Conservation (phyloP, 1,284 basidiomycete genomes). For the Ganoderma sinense region DNA sequence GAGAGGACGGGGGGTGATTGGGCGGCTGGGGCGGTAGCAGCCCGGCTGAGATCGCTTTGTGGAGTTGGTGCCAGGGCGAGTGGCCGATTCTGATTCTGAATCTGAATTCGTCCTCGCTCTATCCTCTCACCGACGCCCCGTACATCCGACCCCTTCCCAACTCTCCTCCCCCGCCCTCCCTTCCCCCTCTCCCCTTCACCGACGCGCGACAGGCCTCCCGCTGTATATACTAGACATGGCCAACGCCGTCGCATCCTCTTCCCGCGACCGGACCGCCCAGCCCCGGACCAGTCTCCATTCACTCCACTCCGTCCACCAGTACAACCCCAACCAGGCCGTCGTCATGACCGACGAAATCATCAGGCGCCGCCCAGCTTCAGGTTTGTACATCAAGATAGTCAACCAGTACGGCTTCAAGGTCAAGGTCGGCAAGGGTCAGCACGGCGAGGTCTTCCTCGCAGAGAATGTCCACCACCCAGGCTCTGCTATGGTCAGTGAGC, state of each 20-base stretch:
- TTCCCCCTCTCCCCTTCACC: conserved; percentile 10
- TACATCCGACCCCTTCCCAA: conserved; percentile 9
- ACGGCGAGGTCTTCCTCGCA: conserved; percentile 82
- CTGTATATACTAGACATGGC: conserved; percentile 35
- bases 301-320: conserved; percentile 26
- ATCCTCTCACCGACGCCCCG: conserved; percentile 10
- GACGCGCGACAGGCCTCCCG: conserved; percentile 18
- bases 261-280: conserved; percentile 26
- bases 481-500: conserved; percentile 47
- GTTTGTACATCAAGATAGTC: conserved; percentile 55
- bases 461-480: conserved; percentile 57
- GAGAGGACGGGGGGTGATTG: conserved; percentile 23
- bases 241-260: conserved; percentile 30
- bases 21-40: conserved; percentile 8
- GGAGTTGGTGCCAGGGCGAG: conserved; percentile 8
- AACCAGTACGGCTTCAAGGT: conserved; percentile 82
- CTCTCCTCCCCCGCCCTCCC: conserved; percentile 8
- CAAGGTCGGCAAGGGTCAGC: conserved; percentile 82
- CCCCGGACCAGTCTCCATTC: conserved; percentile 29
- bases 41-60: conserved; percentile 15
- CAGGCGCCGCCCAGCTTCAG: conserved; percentile 7
- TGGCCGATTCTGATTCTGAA: neutral
- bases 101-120: neutral
- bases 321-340: conserved; percentile 45
- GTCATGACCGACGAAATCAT: conserved; percentile 65